These are phyloP conservation scores for Strigomonas culicis DNA, from an alignment of 208 protist genomes.

Conservation along the genomic window DNA sequence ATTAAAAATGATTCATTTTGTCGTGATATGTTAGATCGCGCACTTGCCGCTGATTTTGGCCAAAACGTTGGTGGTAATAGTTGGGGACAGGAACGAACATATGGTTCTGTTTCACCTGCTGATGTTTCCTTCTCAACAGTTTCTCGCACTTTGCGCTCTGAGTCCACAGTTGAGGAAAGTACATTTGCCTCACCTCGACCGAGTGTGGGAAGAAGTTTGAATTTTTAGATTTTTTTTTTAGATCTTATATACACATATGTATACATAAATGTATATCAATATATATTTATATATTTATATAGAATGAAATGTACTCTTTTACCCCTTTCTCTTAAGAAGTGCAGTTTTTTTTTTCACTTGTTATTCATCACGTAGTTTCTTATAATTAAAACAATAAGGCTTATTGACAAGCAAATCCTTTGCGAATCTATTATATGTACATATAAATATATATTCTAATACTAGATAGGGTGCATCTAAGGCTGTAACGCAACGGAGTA, in stretches of 20 bases:
- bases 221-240: constrained; percentile 29
- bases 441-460: too few species aligned
- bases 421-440: too few species aligned
- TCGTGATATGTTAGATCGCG: constrained; percentile 74
- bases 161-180: constrained; percentile 41
- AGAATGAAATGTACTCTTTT: neutral
- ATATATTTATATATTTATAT: neutral
- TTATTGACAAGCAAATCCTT: too few species aligned
- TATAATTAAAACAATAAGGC: neutral
- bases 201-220: constrained; percentile 60
- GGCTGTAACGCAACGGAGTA: too few species aligned
- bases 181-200: constrained; percentile 33
- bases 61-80: constrained; percentile 27
- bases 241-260: neutral
- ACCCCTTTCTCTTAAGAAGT: neutral
- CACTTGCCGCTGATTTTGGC: constrained; percentile 64
- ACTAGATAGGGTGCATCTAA: too few species aligned
- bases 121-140: constrained; percentile 75
- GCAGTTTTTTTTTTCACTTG: neutral
- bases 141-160: constrained; percentile 44
- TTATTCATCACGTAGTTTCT: neutral
- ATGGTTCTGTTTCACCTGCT: constrained; percentile 34
- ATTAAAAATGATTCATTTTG: constrained; percentile 88
- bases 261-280: too few species aligned
- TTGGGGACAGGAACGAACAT: constrained; percentile 30